Evolutionary conservation across 2,329 filamentous ascomycete genomes (phyloP), one percentile per base, ranked within the genome.

Genomic region (Penicillium verrucosum): DNA sequence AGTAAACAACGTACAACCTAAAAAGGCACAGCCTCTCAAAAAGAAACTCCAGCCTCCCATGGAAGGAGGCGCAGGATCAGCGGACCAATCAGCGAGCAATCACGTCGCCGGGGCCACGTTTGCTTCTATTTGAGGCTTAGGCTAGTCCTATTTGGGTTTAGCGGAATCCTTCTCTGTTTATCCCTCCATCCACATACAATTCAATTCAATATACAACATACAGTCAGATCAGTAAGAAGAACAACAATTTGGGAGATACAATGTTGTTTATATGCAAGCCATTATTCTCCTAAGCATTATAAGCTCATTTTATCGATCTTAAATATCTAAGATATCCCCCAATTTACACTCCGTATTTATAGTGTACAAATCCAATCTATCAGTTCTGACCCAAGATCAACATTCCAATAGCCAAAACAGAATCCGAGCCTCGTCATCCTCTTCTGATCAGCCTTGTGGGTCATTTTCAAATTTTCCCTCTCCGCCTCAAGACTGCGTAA

Each of bases 51-150:
- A 67, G 56, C 60, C 63, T 62, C 61, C 56, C n/a, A 25, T 36
- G 47, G 21, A 37, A 50, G 61, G 61, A 60, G 61, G 65, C 63
- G 64, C 62, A 65, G 58, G 52, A 57, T 48, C 49, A 36, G 16
- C 46, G n/a, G 37, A 5, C 65, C 62, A 67, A 66, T 67, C 47
- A 65, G 45, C 49, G 49, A 41, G 48, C 40, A 41, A 36, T 64
- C 62, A 64, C 65, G 36, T 55, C 48, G 34, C 43, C 54, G 29
- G 25, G 61, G 65, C 66, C 66, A 68, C 66, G 64, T 58, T 61
- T 56, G 65, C 60, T 68, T 66, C 66, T 68, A 68, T 67, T 65
- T 51, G 40, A 47, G 47, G 49, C 25, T 8, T 11, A 1, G 41
- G 11, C 64, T 62, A 61, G 38, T 43, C 60, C 41, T 21, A n/a